Evolutionary conservation across 768 basidiomycete species (phyloP), one percentile per base, ranked within the genome.

Genomic region (Tylopilus sp.): DNA sequence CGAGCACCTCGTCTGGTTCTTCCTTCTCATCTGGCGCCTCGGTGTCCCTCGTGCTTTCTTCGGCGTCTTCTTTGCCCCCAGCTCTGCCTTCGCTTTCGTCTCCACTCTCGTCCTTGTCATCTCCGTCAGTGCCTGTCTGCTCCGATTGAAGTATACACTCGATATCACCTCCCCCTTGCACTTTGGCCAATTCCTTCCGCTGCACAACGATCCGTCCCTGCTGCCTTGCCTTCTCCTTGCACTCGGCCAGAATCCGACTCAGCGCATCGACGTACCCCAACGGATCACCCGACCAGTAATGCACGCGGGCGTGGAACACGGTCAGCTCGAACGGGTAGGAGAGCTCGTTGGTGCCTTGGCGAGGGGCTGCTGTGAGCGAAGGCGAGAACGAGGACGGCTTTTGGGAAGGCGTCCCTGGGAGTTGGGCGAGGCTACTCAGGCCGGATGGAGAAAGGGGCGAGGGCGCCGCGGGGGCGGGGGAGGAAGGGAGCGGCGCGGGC

Each of bases 201-300:
- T 58, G 56, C 38, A 48, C 43, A 40, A 63, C 55, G 23, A 45
- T 42, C 44, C 50, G 60, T 40, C 57, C 53, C 46, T 59, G 56
- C 49, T 69, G 67, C 31, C 78, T 70, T 20, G 79, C 76, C 54
- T 76, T 79, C 15, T 53, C 57, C 55, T 81, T 81, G 65, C 89
- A 90, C 55, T 77, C 80, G 42, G 62, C 69, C 47, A 92, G 69
- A 52, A 92, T 69, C n/a, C 67, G 79, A 52, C 73, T 74, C 21
- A 93, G 75, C 25, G 83, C 81, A 65, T 93, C 90, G 50, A 91
- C 74, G 67, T 92, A 88, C 3, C 82, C 85, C 78, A 88, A 80
- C 62, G 81, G 76, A 65, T 93, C 90, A 23, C 83, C 87, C 4
- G 85, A 75, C 91, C 90, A 92, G 62, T 91, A 92, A 62, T 80